A percentile compares a stretch with the other conserved stretches of the same genome.
Conservation (phyloP, 768 basidiomycete species). For the Russula olivacea region DNA sequence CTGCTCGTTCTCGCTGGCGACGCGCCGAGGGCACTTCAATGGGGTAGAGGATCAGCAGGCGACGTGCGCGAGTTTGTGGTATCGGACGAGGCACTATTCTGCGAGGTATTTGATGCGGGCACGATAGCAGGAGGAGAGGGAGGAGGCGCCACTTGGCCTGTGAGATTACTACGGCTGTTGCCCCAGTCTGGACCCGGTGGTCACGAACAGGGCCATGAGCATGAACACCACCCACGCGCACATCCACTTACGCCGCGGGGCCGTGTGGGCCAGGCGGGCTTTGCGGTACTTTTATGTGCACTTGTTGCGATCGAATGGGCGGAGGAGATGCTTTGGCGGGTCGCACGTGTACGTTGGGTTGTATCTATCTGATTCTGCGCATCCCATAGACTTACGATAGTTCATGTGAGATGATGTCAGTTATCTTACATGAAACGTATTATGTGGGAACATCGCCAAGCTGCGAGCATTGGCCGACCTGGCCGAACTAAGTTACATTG, state of each 20-base stretch:
- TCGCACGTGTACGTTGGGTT: constrained; percentile 5
- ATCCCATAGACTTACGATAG: too few relatives aligned
- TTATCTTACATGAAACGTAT: too few relatives aligned
- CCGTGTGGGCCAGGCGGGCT: neutral
- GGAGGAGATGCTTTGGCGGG: constrained; percentile 2
- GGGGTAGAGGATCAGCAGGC: neutral
- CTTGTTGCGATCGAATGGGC: neutral
- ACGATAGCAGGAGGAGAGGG: neutral
- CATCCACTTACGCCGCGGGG: neutral
- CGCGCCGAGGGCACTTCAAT: neutral
- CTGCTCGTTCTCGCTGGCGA: neutral
- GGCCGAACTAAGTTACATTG: too few relatives aligned
- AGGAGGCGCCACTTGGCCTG: neutral
- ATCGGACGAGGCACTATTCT: constrained; percentile 4
- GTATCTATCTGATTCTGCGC: neutral
- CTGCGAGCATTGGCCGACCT: too few relatives aligned
- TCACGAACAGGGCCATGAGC: neutral
- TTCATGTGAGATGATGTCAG: too few relatives aligned
- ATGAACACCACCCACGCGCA: too few relatives aligned
- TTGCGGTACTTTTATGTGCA: neutral
- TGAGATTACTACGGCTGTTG: neutral
- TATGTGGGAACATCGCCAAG: too few relatives aligned
- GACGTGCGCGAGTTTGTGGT: neutral
- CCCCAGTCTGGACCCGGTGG: neutral
- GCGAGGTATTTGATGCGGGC: neutral